phyloP scores from a whole-genome alignment of 2,329 filamentous ascomycete species.

The Trichoderma citrinoviride region DNA sequence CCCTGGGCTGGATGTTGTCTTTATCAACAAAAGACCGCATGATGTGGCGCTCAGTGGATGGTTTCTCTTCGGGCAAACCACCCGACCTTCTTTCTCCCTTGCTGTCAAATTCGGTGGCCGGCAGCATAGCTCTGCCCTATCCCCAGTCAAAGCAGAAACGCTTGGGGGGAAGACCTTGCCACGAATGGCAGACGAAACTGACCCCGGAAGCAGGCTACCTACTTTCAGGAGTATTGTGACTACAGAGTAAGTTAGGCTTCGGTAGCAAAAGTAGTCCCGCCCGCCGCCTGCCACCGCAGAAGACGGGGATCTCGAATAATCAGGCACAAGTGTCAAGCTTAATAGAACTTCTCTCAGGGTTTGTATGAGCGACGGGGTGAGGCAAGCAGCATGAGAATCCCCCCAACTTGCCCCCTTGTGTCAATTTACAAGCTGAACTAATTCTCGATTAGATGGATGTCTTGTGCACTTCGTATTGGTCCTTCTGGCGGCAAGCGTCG shows the following conservation, averaged over 20 bases:
- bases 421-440: not conserved
- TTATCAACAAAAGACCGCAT: not conserved
- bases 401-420: not conserved
- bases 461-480: not conserved
- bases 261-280: slow-evolving; percentile 3
- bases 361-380: not conserved
- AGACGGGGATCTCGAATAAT: not conserved
- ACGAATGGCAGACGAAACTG: slow-evolving; percentile 2
- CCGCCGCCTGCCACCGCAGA: not conserved
- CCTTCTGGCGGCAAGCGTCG: not conserved
- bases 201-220: not conserved
- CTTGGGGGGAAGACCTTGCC: not conserved
- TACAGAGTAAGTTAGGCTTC: not conserved
- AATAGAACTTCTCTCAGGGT: not conserved
- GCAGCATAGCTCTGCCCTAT: not conserved
- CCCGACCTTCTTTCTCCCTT: not conserved
- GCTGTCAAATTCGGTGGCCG: not conserved
- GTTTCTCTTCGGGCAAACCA: slow-evolving; percentile 13
- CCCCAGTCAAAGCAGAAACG: not conserved
- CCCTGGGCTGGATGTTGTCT: not conserved
- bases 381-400: not conserved
- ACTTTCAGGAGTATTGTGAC: no score
- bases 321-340: not conserved
- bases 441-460: slow-evolving; percentile 2
- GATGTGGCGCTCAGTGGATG: not conserved